Evolutionary conservation across 2,329 filamentous ascomycete genomes (phyloP).

Genomic region (Ophiobolus disseminans): DNA sequence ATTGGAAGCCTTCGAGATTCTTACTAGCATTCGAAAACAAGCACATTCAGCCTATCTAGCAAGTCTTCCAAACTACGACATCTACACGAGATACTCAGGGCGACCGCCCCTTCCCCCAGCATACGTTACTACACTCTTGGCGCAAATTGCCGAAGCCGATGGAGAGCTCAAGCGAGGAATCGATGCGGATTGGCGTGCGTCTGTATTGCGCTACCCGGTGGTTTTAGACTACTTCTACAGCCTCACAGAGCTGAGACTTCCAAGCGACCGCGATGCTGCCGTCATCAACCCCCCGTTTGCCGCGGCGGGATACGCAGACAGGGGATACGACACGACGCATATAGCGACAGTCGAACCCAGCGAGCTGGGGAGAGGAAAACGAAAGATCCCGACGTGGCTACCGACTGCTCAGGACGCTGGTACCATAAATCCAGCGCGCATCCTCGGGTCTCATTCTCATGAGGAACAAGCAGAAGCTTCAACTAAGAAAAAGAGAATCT

Average conservation of each 20-base stretch:
- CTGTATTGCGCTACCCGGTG: slow-evolving; percentile 78
- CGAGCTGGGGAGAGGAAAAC: no score
- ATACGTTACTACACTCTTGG: slow-evolving; percentile 50
- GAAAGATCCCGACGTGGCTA: no score
- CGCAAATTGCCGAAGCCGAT: slow-evolving; percentile 69
- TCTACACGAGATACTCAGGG: slow-evolving; percentile 56
- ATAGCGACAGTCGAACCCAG: no score
- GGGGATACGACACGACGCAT: slow-evolving; percentile 47
- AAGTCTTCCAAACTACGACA: slow-evolving; percentile 54
- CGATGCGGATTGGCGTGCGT: slow-evolving; percentile 79
- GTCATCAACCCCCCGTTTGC: slow-evolving; percentile 51
- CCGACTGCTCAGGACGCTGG: no score
- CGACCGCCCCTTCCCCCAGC: slow-evolving; percentile 53
- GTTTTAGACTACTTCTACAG: slow-evolving; percentile 80
- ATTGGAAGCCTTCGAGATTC: slow-evolving; percentile 52
- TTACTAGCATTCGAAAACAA: slow-evolving; percentile 50
- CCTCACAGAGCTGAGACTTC: slow-evolving; percentile 71
- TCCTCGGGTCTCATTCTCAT: no score
- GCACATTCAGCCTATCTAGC: slow-evolving; percentile 53
- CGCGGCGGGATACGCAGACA: slow-evolving; percentile 46
- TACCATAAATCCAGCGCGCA: no score
- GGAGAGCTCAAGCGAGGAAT: slow-evolving; percentile 73
- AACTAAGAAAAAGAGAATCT: no score
- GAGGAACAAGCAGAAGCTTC: no score
- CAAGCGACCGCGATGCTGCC: slow-evolving; percentile 58